These are phyloP conservation scores for Coemansia sp. DNA, from an alignment of 192 early-diverging fungal genomes.

Conservation along the genomic window DNA sequence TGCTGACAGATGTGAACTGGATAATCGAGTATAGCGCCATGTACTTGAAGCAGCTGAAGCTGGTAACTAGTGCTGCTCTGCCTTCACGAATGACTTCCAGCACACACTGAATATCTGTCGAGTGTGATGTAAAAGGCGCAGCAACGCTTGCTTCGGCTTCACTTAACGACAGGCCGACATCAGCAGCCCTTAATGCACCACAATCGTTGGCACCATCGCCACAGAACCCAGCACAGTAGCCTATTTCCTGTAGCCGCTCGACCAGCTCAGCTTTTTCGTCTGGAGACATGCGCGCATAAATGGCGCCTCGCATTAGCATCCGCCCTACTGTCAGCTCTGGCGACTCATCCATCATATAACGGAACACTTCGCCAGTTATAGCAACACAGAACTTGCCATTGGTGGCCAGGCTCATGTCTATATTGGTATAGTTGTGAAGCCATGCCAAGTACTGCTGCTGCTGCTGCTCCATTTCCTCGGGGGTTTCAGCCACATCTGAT, in stretches of 20 bases:
- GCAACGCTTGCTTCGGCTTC: slow-evolving; percentile 98
- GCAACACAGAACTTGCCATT: slow-evolving; percentile 75
- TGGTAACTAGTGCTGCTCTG: slow-evolving; percentile 91
- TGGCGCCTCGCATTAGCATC: slow-evolving; percentile 86
- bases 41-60: slow-evolving; percentile 98
- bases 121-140: slow-evolving; percentile 92
- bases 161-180: slow-evolving; percentile 93
- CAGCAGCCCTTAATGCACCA: slow-evolving; percentile 92
- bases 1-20: slow-evolving; percentile 91
- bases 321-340: slow-evolving; percentile 60
- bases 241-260: slow-evolving; percentile 81
- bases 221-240: slow-evolving; percentile 94
- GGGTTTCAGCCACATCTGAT: slow-evolving; percentile 36
- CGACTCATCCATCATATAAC: slow-evolving; percentile 85
- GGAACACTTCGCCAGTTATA: slow-evolving; percentile 93
- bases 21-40: slow-evolving; percentile 98
- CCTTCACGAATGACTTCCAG: slow-evolving; percentile 91
- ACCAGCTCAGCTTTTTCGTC: slow-evolving; percentile 97
- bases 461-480: slow-evolving; percentile 47
- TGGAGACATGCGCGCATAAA: slow-evolving; percentile 98
- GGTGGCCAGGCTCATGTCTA: slow-evolving; percentile 34
- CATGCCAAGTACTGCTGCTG: slow-evolving; percentile 44
- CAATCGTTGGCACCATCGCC: slow-evolving; percentile 99
- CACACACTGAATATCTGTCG: slow-evolving; percentile 89
- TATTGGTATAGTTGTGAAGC: slow-evolving; percentile 40